Evolutionary conservation across 768 basidiomycete species (phyloP).

Genomic region (Dioszegia aurantiaca): DNA sequence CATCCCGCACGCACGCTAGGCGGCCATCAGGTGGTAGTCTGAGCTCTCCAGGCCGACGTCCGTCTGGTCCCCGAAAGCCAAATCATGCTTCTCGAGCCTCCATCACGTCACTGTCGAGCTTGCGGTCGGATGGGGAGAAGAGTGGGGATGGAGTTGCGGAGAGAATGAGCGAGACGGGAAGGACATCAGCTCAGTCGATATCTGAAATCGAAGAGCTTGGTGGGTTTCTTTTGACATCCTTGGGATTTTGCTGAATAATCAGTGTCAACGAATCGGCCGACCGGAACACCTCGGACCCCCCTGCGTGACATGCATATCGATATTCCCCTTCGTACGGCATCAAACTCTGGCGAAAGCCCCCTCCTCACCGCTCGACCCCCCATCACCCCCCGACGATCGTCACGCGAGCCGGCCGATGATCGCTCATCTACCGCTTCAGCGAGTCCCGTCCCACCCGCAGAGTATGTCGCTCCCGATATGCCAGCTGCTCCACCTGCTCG

Average conservation of each 20-base stretch:
- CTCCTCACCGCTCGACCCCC: conserved; percentile 8
- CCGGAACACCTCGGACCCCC: too few relatives aligned
- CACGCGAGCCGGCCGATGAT: neutral
- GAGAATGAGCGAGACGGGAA: neutral
- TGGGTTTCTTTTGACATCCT: too few relatives aligned
- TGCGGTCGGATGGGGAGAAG: neutral
- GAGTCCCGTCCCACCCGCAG: neutral
- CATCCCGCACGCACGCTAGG: neutral
- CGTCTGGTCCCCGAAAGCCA: neutral
- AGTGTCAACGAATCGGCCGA: too few relatives aligned
- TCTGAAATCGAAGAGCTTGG: neutral
- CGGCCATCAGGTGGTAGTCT: neutral
- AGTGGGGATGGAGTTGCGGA: neutral
- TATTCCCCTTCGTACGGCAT: conserved; percentile 19
- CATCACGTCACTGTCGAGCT: conserved; percentile 2
- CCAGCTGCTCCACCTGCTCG: neutral
- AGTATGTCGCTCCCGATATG: too few relatives aligned
- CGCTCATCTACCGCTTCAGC: neutral
- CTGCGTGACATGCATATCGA: conserved; percentile 1
- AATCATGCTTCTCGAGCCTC: neutral
- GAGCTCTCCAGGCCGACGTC: neutral
- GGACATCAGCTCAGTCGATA: neutral
- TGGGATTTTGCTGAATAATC: too few relatives aligned
- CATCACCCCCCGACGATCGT: conserved; percentile 5
- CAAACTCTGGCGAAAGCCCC: neutral